These are phyloP conservation scores for Coemansia sp. DNA, from an alignment of 192 early-diverging fungal genomes.

Conservation along the genomic window DNA sequence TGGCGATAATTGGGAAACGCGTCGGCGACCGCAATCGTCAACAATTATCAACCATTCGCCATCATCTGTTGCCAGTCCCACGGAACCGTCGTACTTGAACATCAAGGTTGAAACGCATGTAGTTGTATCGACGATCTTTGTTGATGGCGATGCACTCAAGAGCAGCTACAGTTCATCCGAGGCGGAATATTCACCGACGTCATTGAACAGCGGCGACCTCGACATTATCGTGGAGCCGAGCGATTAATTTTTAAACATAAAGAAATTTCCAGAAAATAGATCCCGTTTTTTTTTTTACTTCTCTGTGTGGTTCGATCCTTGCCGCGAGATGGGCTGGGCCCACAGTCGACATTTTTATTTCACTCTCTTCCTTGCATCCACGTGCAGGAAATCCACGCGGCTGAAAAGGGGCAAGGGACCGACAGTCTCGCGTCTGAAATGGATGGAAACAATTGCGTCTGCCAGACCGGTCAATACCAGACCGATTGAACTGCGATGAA, in stretches of 20 bases:
- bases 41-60: neutral
- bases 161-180: neutral
- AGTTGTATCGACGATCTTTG: constrained; percentile 3
- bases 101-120: neutral
- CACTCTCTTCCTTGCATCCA: neutral
- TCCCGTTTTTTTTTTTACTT: no score
- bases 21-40: neutral
- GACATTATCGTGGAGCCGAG: constrained; percentile 4
- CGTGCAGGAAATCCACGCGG: neutral
- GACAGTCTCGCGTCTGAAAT: neutral
- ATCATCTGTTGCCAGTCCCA: neutral
- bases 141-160: constrained; percentile 4
- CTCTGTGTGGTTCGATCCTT: no score
- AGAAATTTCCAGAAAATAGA: no score
- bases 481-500: neutral
- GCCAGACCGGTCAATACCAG: no score
- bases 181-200: neutral
- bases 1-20: neutral
- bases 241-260: no score
- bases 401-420: no score
- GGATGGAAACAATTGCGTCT: no score
- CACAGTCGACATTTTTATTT: no score
- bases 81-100: neutral
- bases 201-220: neutral
- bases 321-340: no score